These are phyloP conservation scores for Saprolegnia parasitica DNA, from an alignment of 352 stramenopile genomes.

Conservation along the genomic window DNA sequence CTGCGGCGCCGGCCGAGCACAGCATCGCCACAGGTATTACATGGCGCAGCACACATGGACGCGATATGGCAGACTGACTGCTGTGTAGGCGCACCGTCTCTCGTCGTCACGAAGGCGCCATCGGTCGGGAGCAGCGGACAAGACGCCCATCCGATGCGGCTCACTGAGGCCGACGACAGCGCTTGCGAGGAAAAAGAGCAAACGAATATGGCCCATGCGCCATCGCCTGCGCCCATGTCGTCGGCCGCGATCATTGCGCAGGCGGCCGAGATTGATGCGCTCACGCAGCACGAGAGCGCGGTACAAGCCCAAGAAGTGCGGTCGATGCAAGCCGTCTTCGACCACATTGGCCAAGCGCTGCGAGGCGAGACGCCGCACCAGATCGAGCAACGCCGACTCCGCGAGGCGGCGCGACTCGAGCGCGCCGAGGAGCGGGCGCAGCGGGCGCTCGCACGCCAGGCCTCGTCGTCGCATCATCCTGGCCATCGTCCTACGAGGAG, in stretches of 20 bases:
- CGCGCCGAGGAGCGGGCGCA: slow-evolving; percentile 47
- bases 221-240: neutral
- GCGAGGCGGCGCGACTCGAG: slow-evolving; percentile 44
- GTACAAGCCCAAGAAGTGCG: slow-evolving; percentile 35
- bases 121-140: too few species aligned
- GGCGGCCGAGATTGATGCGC: neutral
- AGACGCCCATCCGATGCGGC: too few species aligned
- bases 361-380: slow-evolving; percentile 64
- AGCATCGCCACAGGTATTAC: too few species aligned
- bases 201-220: neutral
- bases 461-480: neutral
- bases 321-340: slow-evolving; percentile 41
- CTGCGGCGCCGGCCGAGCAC: too few species aligned
- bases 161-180: slow-evolving; percentile 17
- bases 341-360: slow-evolving; percentile 60
- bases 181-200: neutral
- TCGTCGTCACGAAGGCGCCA: too few species aligned
- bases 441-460: slow-evolving; percentile 39
- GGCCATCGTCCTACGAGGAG: neutral
- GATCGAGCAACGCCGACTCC: slow-evolving; percentile 42
- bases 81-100: too few species aligned
- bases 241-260: slow-evolving; percentile 13
- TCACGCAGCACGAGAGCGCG: slow-evolving; percentile 35
- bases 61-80: too few species aligned
- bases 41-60: too few species aligned